A percentile compares a stretch with the other conserved stretches of the same genome.
Conservation (phyloP, 352 stramenopile species). For the Aphanomyces cochlioides region DNA sequence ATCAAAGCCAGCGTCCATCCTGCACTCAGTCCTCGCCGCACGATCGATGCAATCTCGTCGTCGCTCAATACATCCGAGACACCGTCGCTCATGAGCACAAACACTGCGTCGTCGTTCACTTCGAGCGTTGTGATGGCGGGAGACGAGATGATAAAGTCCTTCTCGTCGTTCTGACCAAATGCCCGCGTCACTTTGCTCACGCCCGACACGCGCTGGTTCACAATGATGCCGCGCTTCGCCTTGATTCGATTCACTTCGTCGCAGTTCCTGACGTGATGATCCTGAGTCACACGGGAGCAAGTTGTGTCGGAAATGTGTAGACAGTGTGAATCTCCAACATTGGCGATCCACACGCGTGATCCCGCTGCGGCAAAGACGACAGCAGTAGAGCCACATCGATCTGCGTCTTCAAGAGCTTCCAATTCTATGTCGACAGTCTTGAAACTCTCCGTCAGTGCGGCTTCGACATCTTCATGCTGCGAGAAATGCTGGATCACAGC, state of each 20-base stretch:
- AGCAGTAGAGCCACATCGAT: slow-evolving; percentile 61
- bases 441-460: slow-evolving; percentile 33
- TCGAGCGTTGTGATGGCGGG: slow-evolving; percentile 61
- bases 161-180: slow-evolving; percentile 75
- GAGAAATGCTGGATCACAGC: slow-evolving; percentile 34
- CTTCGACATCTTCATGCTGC: neutral
- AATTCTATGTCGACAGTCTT: slow-evolving; percentile 60
- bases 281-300: slow-evolving; percentile 59
- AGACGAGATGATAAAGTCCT: slow-evolving; percentile 68
- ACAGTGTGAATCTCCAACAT: slow-evolving; percentile 72
- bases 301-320: slow-evolving; percentile 52
- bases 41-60: slow-evolving; percentile 64
- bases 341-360: slow-evolving; percentile 59
- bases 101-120: slow-evolving; percentile 43
- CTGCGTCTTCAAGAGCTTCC: slow-evolving; percentile 60
- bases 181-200: slow-evolving; percentile 68
- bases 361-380: slow-evolving; percentile 69
- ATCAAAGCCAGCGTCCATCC: slow-evolving; percentile 53
- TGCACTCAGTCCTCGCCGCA: slow-evolving; percentile 41
- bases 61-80: slow-evolving; percentile 72
- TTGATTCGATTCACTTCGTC: slow-evolving; percentile 73
- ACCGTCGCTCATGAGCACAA: slow-evolving; percentile 76
- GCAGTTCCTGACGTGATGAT: slow-evolving; percentile 74
- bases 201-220: slow-evolving; percentile 76
- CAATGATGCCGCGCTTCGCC: slow-evolving; percentile 68